Base-by-base conservation (phyloP, 768 basidiomycete genomes). In the Boletus subcaerulescens region DNA sequence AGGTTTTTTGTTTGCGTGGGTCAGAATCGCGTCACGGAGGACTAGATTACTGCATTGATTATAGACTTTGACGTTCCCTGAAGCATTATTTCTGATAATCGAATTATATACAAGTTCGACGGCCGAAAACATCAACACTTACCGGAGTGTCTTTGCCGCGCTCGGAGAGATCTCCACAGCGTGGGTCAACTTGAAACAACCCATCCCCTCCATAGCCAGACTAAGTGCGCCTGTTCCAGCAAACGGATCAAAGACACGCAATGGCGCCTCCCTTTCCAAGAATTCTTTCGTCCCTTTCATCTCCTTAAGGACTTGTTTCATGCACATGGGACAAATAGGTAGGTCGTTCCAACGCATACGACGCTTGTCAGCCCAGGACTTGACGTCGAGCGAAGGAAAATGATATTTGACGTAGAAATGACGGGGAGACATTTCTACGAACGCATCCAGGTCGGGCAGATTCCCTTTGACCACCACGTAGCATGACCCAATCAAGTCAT, bases 111-210 rank as follows among this genome's bases (percentile, higher is more conserved):
- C 38, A 40, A 33, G 46, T 9, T 17, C 39, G 24, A 44, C 14
- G 5, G 22, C 18, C 2, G 38, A 36, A 38, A 31, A 49, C 11
- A 52, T 55, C 10, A 2, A 31, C 31, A 66, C 80, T 49, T 61
- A 87, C 91, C 70, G 72, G 15, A 87, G 71, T 1, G 90, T 89
- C 53, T 72, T 71, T 0, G 86, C 85, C 9, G 91, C 87, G 65
- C 86, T 87, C 0, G 89, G 88, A n/a, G 81, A 75, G 20, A 89
- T 84, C 60, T 93, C 91, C 42, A 91, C 70, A 0, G 84, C 80
- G 71, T 88, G 82, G 0, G 82, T 84, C 5, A 88, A 62, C 55
- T 80, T 76, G 47, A 88, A 58, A 48, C 80, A 82, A 50, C 79
- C 83, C 3, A 77, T 74, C 38, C 80, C 72, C 15, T 78, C 77